These are phyloP conservation scores for Mortierella sp. DNA, from an alignment of 371 early-diverging fungal species.

Conservation along the genomic window DNA sequence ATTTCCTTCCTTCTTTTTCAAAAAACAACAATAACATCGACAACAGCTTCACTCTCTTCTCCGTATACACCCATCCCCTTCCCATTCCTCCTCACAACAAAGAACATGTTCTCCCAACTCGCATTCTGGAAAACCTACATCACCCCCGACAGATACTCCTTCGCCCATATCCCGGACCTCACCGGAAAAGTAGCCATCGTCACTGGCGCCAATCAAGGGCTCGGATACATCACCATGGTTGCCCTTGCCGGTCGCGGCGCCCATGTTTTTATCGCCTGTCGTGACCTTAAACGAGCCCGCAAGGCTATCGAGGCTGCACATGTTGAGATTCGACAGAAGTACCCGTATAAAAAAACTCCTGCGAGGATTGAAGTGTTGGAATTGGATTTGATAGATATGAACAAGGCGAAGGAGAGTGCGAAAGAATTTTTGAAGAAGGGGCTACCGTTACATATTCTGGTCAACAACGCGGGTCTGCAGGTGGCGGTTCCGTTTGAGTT, in stretches of 20 bases:
- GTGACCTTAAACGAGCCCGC: constrained; percentile 62
- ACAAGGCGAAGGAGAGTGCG: constrained; percentile 65
- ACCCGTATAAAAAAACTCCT: not conserved
- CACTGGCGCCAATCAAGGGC: constrained; percentile 79
- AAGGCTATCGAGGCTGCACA: constrained; percentile 64
- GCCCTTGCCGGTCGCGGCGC: constrained; percentile 73
- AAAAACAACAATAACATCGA: not conserved
- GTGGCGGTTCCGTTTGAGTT: constrained; percentile 73
- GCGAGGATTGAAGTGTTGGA: constrained; percentile 61
- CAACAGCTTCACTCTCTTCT: not conserved
- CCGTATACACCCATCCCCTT: not conserved
- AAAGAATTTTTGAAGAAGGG: constrained; percentile 60
- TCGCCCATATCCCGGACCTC: constrained; percentile 70
- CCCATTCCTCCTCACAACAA: constrained; percentile 11
- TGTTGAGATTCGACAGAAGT: constrained; percentile 58
- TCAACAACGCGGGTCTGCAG: constrained; percentile 77
- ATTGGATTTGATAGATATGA: constrained; percentile 68
- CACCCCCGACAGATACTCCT: constrained; percentile 28
- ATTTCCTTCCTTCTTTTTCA: not conserved
- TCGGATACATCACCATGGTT: constrained; percentile 70
- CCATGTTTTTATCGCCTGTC: constrained; percentile 72
- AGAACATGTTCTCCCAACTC: not conserved
- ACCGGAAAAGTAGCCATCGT: constrained; percentile 77
- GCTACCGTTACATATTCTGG: constrained; percentile 67
- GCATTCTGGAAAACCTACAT: constrained; percentile 15